Conservation (phyloP, 2,329 filamentous ascomycete species). For the Botrytis squamosa region DNA sequence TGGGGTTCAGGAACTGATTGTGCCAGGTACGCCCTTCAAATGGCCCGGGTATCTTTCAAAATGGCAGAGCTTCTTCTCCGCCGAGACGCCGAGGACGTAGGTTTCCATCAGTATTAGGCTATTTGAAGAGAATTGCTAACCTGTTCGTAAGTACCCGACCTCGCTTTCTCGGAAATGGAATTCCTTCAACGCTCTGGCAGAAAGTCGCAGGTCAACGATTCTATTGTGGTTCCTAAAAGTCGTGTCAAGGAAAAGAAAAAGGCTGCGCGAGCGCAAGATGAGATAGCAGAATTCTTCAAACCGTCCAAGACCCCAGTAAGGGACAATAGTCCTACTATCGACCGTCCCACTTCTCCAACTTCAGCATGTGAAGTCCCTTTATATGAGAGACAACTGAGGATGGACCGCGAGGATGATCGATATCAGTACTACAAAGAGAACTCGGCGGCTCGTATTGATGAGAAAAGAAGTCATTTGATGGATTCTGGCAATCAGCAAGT, state of each 20-base stretch:
- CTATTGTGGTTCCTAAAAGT: conserved; percentile 33
- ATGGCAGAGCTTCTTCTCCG: conserved; percentile 43
- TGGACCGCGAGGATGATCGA: not conserved
- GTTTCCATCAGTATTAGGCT: conserved; percentile 25
- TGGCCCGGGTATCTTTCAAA: conserved; percentile 47
- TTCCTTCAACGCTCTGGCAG: conserved; percentile 41
- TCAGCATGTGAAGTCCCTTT: conserved; percentile 5
- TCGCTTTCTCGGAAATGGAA: conserved; percentile 53
- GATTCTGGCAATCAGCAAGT: not conserved
- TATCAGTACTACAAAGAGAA: not conserved
- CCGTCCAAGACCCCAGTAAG: conserved; percentile 26
- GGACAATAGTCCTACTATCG: conserved; percentile 21
- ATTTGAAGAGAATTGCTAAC: conserved; percentile 3
- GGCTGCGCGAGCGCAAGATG: conserved; percentile 27
- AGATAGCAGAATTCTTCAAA: conserved; percentile 37
- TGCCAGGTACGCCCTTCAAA: conserved; percentile 42
- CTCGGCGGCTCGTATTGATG: not conserved
- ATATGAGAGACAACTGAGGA: conserved; percentile 7
- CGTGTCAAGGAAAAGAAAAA: conserved; percentile 33
- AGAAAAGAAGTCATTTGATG: not conserved
- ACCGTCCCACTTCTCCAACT: conserved; percentile 3
- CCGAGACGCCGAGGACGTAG: conserved; percentile 42
- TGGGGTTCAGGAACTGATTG: conserved; percentile 20
- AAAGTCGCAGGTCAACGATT: conserved; percentile 30
- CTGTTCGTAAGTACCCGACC: conserved; percentile 48